Conservation (phyloP, 768 basidiomycete genomes). For the Russula griseocarnosa region DNA sequence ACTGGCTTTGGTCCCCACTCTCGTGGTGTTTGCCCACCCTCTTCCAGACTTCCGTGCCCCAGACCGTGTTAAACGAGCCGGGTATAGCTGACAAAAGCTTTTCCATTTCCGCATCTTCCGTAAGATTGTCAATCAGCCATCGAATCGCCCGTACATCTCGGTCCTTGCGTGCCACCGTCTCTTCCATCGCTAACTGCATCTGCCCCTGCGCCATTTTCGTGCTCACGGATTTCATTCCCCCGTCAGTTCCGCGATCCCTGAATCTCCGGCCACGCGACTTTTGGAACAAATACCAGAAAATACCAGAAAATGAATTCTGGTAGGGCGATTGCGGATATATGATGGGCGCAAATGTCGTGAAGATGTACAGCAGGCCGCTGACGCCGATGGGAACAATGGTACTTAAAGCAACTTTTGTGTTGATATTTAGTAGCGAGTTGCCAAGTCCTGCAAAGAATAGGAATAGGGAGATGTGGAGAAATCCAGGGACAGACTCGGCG, state of each 20-base stretch:
- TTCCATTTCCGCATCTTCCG: too few relatives aligned
- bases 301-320: not conserved
- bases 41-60: too few relatives aligned
- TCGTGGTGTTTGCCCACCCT: not conserved
- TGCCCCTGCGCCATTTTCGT: constrained; percentile 7
- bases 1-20: not conserved
- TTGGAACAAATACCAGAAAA: constrained; percentile 1
- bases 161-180: not conserved
- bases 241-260: not conserved
- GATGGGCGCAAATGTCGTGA: not conserved
- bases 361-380: not conserved
- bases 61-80: too few relatives aligned
- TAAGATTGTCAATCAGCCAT: not conserved
- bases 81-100: too few relatives aligned
- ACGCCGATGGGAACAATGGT: not conserved
- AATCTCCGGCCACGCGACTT: not conserved
- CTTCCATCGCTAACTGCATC: constrained; percentile 15
- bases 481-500: not conserved
- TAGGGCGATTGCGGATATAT: constrained; percentile 3
- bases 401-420: not conserved
- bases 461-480: constrained; percentile 1
- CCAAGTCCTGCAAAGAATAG: not conserved
- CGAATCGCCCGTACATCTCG: constrained; percentile 6
- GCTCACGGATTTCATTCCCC: not conserved
- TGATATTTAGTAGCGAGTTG: not conserved